Evolutionary conservation across 2,329 filamentous ascomycete genomes (phyloP).

Genomic region (Fonsecaea erecta): DNA sequence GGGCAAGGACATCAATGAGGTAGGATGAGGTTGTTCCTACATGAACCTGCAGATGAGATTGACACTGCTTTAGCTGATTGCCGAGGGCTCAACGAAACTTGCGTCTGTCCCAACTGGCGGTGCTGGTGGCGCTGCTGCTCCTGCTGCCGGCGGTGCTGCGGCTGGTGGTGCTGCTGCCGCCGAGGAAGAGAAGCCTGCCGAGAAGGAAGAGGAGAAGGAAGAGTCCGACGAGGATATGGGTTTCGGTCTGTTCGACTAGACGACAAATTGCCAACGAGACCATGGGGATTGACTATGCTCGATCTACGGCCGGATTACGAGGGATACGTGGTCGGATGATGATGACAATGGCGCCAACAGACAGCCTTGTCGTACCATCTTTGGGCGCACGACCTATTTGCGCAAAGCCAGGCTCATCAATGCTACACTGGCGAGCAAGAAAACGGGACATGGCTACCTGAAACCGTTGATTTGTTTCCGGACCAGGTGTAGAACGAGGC

Average conservation of each 20-base stretch:
- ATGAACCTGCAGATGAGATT: constrained; percentile 38
- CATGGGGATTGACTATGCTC: background rate
- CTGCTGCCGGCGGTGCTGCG: constrained; percentile 65
- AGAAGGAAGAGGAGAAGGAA: constrained; percentile 83
- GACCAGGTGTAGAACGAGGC: background rate
- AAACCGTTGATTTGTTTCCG: background rate
- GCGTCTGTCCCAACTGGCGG: constrained; percentile 96
- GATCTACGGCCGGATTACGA: background rate
- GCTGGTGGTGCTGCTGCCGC: constrained; percentile 78
- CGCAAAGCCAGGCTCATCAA: constrained; percentile 2
- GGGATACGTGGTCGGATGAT: background rate
- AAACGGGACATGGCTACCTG: background rate
- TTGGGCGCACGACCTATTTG: background rate
- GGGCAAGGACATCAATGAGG: constrained; percentile 79
- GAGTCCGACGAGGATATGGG: constrained; percentile 77
- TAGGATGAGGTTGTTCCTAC: constrained; percentile 45
- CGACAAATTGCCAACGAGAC: constrained; percentile 19
- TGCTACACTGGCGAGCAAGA: background rate
- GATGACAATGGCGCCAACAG: background rate
- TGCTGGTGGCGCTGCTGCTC: constrained; percentile 68
- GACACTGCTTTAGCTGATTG: constrained; percentile 72
- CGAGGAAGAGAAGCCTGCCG: constrained; percentile 92
- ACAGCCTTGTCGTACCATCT: background rate
- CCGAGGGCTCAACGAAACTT: constrained; percentile 88
- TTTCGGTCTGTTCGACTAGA: constrained; percentile 71